Evolutionary conservation across 2,329 filamentous ascomycete species (phyloP).

Genomic region (Exophiala oligosperma): DNA sequence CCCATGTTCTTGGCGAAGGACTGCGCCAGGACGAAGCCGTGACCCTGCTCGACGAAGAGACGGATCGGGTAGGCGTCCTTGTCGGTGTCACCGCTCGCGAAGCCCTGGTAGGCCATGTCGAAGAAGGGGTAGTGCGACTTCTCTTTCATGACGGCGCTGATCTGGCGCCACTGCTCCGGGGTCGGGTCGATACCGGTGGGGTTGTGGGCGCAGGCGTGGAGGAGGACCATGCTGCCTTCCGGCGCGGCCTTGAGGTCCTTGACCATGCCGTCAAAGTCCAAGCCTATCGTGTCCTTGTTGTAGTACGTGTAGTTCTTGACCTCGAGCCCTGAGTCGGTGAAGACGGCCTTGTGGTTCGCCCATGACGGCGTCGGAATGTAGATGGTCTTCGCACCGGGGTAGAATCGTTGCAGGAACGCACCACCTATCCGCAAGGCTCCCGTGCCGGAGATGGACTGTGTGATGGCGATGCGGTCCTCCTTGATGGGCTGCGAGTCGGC

Average conservation of each 20-base stretch:
- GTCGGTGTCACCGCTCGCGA: slow-evolving; percentile 88
- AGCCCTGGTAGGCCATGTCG: slow-evolving; percentile 99
- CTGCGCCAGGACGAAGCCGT: slow-evolving; percentile 84
- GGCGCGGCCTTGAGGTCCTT: slow-evolving; percentile 87
- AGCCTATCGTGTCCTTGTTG: slow-evolving; percentile 96
- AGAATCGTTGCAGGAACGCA: slow-evolving; percentile 89
- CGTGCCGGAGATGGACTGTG: slow-evolving; percentile 97
- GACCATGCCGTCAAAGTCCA: slow-evolving; percentile 94
- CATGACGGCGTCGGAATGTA: slow-evolving; percentile 96
- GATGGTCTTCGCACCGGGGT: slow-evolving; percentile 87
- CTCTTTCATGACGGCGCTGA: slow-evolving; percentile 82
- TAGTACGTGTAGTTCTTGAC: slow-evolving; percentile 98
- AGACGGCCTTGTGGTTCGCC: slow-evolving; percentile 98
- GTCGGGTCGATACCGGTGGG: slow-evolving; percentile 95
- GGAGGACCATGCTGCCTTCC: slow-evolving; percentile 82
- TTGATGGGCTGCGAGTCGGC: slow-evolving; percentile 72
- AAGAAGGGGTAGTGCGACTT: slow-evolving; percentile 93
- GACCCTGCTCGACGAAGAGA: slow-evolving; percentile 89
- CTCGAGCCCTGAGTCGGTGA: slow-evolving; percentile 86
- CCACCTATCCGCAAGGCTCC: slow-evolving; percentile 93
- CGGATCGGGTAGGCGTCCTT: slow-evolving; percentile 91
- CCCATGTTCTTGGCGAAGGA: slow-evolving; percentile 99
- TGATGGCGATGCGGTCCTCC: slow-evolving; percentile 79
- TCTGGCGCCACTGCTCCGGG: slow-evolving; percentile 86
- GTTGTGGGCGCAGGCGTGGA: slow-evolving; percentile 98